A percentile compares a stretch with the other conserved stretches of the same genome.
Conservation (phyloP, 2,329 filamentous ascomycete genomes). For the Aspergillus persii region DNA sequence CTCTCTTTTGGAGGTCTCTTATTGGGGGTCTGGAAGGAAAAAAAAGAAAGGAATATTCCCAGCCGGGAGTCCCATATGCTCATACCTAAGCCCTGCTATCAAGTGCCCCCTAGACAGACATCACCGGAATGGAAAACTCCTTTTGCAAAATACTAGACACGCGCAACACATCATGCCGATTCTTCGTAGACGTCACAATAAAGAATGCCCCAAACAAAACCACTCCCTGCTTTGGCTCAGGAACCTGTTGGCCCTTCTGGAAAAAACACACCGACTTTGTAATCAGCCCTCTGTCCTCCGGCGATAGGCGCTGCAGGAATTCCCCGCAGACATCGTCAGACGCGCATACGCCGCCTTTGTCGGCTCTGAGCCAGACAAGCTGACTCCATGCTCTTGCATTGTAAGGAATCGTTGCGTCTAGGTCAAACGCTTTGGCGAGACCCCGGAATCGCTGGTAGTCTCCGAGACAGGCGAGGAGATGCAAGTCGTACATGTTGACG, state of each 20-base stretch:
- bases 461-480: not conserved
- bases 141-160: not conserved
- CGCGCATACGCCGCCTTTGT: not conserved
- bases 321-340: not conserved
- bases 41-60: too few relatives aligned
- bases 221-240: not conserved
- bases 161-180: not conserved
- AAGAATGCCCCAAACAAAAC: not conserved
- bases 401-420: not conserved
- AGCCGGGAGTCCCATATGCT: too few relatives aligned
- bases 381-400: not conserved
- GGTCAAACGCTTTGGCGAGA: not conserved
- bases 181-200: not conserved
- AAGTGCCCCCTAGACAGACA: not conserved
- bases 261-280: not conserved
- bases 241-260: not conserved
- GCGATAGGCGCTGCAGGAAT: not conserved
- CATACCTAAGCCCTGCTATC: too few relatives aligned
- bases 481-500: not conserved
- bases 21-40: too few relatives aligned
- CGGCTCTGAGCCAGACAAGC: not conserved
- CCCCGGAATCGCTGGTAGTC: not conserved
- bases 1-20: too few relatives aligned
- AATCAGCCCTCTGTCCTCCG: not conserved
- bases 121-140: not conserved